These are phyloP conservation scores for Sisymbrium irio DNA, from an alignment of 345 rosid species.

Conservation along the genomic window DNA sequence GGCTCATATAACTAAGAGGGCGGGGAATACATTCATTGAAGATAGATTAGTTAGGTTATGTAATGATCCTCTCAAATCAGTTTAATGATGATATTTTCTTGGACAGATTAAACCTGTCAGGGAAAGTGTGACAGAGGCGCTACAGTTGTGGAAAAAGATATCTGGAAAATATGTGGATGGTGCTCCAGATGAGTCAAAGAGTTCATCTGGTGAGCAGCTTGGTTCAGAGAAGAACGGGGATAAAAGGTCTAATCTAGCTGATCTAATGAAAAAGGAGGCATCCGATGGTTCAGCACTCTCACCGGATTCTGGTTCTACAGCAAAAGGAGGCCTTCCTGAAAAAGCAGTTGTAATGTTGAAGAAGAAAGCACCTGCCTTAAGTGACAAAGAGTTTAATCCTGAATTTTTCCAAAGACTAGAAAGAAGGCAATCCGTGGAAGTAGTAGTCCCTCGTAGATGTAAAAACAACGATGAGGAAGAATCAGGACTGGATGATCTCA, in stretches of 20 bases:
- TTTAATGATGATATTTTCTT: conserved; percentile 21
- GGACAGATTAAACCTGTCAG: conserved; percentile 91
- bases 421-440: conserved; percentile 81
- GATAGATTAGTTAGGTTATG: background rate
- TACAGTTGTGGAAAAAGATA: conserved; percentile 87
- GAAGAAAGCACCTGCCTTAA: conserved; percentile 78
- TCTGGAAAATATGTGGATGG: conserved; percentile 74
- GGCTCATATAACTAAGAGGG: background rate
- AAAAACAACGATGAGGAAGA: conserved; percentile 59
- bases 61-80: conserved; percentile 8
- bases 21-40: background rate
- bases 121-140: conserved; percentile 91
- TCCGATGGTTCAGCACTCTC: conserved; percentile 46
- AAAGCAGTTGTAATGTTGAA: conserved; percentile 82
- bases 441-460: conserved; percentile 78
- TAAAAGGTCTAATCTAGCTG: conserved; percentile 44
- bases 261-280: conserved; percentile 47
- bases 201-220: conserved; percentile 52
- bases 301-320: conserved; percentile 53
- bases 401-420: conserved; percentile 97
- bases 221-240: conserved; percentile 47
- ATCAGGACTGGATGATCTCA: conserved; percentile 46
- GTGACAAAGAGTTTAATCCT: conserved; percentile 85
- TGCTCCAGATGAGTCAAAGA: conserved; percentile 56
- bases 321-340: conserved; percentile 69